phyloP scores from a whole-genome alignment of 2,329 filamentous ascomycete species.

The Fusarium burgessii region DNA sequence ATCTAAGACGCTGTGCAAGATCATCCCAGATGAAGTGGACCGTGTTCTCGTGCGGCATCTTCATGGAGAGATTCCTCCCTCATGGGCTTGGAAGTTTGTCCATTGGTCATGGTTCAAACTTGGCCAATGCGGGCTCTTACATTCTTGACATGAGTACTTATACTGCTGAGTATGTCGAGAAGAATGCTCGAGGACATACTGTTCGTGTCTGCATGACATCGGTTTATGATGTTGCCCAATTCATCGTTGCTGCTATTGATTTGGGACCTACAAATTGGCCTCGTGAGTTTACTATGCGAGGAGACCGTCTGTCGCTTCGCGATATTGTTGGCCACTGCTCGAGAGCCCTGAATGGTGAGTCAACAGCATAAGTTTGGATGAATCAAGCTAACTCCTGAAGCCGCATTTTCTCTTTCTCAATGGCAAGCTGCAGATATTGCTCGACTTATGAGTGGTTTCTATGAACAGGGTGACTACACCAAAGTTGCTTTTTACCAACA shows the following conservation, averaged over 20 bases:
- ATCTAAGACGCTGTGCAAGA: slow-evolving; percentile 66
- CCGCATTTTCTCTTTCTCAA: slow-evolving; percentile 53
- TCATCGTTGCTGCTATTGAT: slow-evolving; percentile 76
- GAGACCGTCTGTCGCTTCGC: slow-evolving; percentile 72
- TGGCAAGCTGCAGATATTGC: slow-evolving; percentile 57
- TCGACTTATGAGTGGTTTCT: slow-evolving; percentile 56
- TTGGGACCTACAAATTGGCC: slow-evolving; percentile 73
- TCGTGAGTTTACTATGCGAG: slow-evolving; percentile 74
- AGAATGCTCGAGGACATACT: slow-evolving; percentile 60
- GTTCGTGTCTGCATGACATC: slow-evolving; percentile 76
- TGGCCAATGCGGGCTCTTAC: slow-evolving; percentile 71
- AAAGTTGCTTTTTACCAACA: slow-evolving; percentile 68
- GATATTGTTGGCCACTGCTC: slow-evolving; percentile 67
- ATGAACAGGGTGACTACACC: slow-evolving; percentile 60
- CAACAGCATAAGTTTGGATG: background rate
- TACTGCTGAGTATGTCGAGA: slow-evolving; percentile 70
- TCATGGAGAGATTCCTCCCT: slow-evolving; percentile 80
- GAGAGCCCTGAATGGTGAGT: slow-evolving; percentile 61
- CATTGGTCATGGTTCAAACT: slow-evolving; percentile 68
- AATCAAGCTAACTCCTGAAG: slow-evolving; percentile 48
- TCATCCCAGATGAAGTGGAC: slow-evolving; percentile 71
- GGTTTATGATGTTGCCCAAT: slow-evolving; percentile 76
- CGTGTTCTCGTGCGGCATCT: slow-evolving; percentile 78
- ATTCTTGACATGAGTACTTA: slow-evolving; percentile 71
- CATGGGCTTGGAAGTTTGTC: slow-evolving; percentile 70